Base-by-base conservation (phyloP, 371 early-diverging fungal genomes). In the Basidiobolus meristosporus region DNA sequence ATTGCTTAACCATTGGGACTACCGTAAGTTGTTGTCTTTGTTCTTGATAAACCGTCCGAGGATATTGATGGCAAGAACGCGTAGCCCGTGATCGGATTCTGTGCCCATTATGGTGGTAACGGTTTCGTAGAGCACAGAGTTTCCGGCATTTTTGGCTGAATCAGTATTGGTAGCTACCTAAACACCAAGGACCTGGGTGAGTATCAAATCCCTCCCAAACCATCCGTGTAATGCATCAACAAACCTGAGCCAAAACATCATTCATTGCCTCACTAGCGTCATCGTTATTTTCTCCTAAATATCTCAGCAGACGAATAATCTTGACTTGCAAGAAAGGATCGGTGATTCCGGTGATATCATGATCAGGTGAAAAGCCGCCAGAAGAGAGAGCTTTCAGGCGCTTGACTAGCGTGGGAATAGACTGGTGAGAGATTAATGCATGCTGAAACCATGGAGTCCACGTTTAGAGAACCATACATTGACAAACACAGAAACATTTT, bases 261-360 rank as follows among this genome's bases (percentile, higher is more conserved):
- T 91, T 91, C 85, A 92, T 89, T 2, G 81, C 64, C 51, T 97
- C 98, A 28, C 83, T 76, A n/a, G 88, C 84, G 36, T 71, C 77
- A 31, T 67, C 66, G 47, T 90, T 80, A 23, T 77, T 80, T 33
- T 73, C 75, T 20, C 90, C 96, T 16, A 93, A 65, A 34, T 88
- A 70, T 29, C 95, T 69, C 45, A 98, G 61, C 22, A 98, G 63
- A 11, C 88, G 72, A 31, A 98, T 60, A n/a, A 92, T 72, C 47
- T 86, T 86, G 46, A 92, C 84, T 59, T 96, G 95, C 44, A 98
- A 59, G 62, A 96, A 98, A 20, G 98, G 98, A 54, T 98, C 95
- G 7, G 83, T 84, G 33, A 95, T 78, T 22, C 93, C 95, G 31
- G 76, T 77, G 21, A 98, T 96, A 60, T 91, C 92, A 46, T 97